A percentile compares a stretch with the other conserved stretches of the same genome.
phyloP scores from a whole-genome alignment of 1,284 basidiomycete species.

The Cryptococcus neoformans region DNA sequence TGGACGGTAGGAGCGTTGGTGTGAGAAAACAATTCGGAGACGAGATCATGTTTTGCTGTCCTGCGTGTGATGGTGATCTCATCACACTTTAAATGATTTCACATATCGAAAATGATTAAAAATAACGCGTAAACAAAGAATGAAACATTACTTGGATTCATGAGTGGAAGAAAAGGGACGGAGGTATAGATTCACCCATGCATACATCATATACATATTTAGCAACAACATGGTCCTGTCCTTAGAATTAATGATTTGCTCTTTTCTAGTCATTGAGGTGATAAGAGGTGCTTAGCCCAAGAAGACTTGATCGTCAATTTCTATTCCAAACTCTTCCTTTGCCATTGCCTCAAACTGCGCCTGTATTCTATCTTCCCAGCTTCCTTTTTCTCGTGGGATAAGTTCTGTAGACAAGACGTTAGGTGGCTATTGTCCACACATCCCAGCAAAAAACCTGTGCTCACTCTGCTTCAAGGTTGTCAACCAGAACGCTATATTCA shows the following conservation, averaged over 20 bases:
- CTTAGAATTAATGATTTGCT: not conserved
- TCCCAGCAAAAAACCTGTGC: constrained; percentile 4
- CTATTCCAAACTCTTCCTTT: constrained; percentile 53
- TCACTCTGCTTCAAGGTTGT: constrained; percentile 44
- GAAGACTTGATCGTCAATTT: constrained; percentile 50
- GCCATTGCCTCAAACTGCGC: constrained; percentile 51
- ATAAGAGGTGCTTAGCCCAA: constrained; percentile 28
- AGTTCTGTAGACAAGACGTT: constrained; percentile 19
- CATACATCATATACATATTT: not conserved
- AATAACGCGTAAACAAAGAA: not conserved
- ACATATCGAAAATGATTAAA: not conserved
- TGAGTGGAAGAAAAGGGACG: not conserved
- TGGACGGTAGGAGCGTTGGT: not conserved
- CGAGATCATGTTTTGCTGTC: constrained; percentile 50
- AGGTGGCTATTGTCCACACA: not conserved
- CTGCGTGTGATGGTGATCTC: constrained; percentile 47
- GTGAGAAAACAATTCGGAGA: constrained; percentile 44
- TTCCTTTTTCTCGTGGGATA: constrained; percentile 43
- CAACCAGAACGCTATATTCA: constrained; percentile 52
- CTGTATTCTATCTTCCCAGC: constrained; percentile 47
- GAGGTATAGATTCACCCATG: not conserved
- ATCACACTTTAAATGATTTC: constrained; percentile 30
- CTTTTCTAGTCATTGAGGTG: not conserved
- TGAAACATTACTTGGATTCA: not conserved
- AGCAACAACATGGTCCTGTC: not conserved